Evolutionary conservation across 495 filamentous ascomycete species (phyloP), one percentile per base, ranked within the genome.

Genomic region (Corynascus novoguineensis): DNA sequence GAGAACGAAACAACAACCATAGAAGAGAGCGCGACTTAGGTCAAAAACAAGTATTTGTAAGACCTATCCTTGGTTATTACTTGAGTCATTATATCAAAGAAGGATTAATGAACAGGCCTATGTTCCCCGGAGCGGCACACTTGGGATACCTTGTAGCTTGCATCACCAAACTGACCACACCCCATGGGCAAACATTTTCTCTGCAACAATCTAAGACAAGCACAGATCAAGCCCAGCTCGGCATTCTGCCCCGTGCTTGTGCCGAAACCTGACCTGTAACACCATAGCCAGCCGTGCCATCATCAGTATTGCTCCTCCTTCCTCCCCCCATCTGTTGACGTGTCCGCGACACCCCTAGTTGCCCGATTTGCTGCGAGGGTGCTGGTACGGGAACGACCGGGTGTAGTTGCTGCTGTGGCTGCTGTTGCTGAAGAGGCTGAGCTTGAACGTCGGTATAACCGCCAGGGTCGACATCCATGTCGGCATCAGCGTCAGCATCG

Each of bases 391-490:
- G 14, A 5, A 38, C 24, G 12, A 2, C 24, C 5, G 15, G 7
- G 6, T 48, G 53, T 29, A 21, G 6, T 10, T 41, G 49, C 12
- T 38, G 37, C 12, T 31, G 53, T 21, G 21, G 7, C 10, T 41
- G 19, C 8, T 32, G 50, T 29, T 24, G 27, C 19, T 55, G 53
- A 8, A 31, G 27, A 22, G 27, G 51, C 17, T 34, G 53, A 2
- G 41, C 44, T 1, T 29, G 32, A 21, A 15, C 64, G 28, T 52
- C 56, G 5, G 38, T 34, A 37, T 64, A 59, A 9, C 12, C 44
- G 25, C 58, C 62, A 14, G 46, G 46, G 27, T 60, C 58, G 24
- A 41, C 61, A 17, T 65, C 68, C 37, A 53, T 53, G 11, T 74
- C 69, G 2, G 45, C 61, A 35, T 67, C 37, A 28, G 61, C 49